Percentiles rank a stretch among this genome's conserved stretches.
Conservation (phyloP, 495 filamentous ascomycete genomes). For the Ramalina intermedia region DNA sequence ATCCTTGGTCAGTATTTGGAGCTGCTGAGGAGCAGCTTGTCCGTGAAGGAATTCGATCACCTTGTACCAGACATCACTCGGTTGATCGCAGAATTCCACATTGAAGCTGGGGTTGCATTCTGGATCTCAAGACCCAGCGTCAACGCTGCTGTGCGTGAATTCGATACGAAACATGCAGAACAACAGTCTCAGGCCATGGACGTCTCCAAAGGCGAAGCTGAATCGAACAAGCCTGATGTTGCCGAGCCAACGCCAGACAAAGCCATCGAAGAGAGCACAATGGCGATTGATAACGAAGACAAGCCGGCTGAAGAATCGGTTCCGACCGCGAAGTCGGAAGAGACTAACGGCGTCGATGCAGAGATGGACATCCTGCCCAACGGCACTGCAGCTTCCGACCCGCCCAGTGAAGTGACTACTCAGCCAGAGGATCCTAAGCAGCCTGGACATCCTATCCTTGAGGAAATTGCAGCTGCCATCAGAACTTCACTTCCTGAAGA, state of each 20-base stretch:
- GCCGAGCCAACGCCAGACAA: slow-evolving; percentile 8
- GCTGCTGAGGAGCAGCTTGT: slow-evolving; percentile 64
- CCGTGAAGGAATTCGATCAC: slow-evolving; percentile 62
- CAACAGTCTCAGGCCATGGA: background rate
- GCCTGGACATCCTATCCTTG: slow-evolving; percentile 60
- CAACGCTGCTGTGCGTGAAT: slow-evolving; percentile 34
- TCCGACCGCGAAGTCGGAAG: background rate
- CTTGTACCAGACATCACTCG: slow-evolving; percentile 61
- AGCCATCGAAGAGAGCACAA: slow-evolving; percentile 10
- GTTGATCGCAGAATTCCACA: slow-evolving; percentile 63
- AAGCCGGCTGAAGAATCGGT: background rate
- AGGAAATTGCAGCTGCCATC: slow-evolving; percentile 57
- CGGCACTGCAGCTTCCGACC: background rate
- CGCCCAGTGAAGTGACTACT: background rate
- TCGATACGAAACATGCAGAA: slow-evolving; percentile 20
- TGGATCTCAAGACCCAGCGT: slow-evolving; percentile 67
- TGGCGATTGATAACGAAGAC: background rate
- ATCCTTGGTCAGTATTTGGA: slow-evolving; percentile 81
- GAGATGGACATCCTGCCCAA: background rate
- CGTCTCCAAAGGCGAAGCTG: background rate
- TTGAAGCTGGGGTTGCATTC: slow-evolving; percentile 76
- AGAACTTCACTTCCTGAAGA: slow-evolving; percentile 43
- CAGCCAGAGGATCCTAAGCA: slow-evolving; percentile 3
- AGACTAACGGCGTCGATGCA: background rate
- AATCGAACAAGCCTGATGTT: slow-evolving; percentile 4